phyloP scores from a whole-genome alignment of 768 basidiomycete genomes.

The Pleurotus giganteus region DNA sequence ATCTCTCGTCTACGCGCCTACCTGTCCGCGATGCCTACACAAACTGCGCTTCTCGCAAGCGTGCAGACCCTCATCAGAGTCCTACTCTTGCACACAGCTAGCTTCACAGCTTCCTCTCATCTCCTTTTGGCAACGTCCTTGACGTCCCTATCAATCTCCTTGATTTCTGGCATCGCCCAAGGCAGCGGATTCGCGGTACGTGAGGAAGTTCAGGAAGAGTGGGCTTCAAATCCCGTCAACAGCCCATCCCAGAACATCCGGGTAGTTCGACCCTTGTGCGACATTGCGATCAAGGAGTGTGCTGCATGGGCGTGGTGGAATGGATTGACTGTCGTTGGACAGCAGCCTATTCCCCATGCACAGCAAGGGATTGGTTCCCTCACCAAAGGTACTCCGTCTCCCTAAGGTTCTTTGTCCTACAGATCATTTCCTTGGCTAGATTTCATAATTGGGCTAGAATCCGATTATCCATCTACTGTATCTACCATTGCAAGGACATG shows the following conservation, averaged over 20 bases:
- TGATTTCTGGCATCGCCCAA: conserved; percentile 73
- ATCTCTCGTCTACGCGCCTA: conserved; percentile 42
- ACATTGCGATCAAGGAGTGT: conserved; percentile 78
- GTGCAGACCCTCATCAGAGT: conserved; percentile 61
- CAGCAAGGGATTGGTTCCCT: conserved; percentile 61
- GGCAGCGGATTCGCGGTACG: conserved; percentile 72
- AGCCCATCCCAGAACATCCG: conserved; percentile 30
- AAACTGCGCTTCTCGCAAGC: conserved; percentile 62
- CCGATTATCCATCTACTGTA: conserved; percentile 83
- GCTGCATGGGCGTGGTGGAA: conserved; percentile 78
- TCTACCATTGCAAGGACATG: conserved; percentile 82
- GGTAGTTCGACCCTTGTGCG: conserved; percentile 66
- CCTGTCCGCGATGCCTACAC: conserved; percentile 68
- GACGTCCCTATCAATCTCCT: conserved; percentile 72
- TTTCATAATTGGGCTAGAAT: conserved; percentile 78
- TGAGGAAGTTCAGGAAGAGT: conserved; percentile 73
- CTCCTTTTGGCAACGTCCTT: conserved; percentile 75
- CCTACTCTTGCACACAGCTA: conserved; percentile 68
- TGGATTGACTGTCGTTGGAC: conserved; percentile 48
- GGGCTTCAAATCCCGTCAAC: conserved; percentile 34
- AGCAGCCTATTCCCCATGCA: conserved; percentile 40
- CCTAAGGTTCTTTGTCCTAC: not conserved
- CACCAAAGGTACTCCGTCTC: conserved; percentile 55
- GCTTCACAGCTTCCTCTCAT: conserved; percentile 61
- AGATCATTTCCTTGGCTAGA: conserved; percentile 36